These are phyloP conservation scores for Linanthus parryae DNA, from an alignment of 148 eudicot species.

Conservation along the genomic window DNA sequence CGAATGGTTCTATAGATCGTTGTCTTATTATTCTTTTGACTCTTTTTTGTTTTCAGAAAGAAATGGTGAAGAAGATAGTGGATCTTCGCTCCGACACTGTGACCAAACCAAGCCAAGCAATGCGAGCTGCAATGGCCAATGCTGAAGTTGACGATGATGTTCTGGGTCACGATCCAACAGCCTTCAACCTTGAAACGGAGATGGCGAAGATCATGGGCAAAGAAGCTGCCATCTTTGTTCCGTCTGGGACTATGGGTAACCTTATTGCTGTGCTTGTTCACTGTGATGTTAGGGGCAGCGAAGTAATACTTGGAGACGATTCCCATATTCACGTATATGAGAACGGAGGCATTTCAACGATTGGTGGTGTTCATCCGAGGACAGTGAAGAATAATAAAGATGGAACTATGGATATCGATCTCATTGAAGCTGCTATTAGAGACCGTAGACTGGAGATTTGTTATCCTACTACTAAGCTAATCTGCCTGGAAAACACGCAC, in stretches of 20 bases:
- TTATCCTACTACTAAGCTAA: conserved; percentile 73
- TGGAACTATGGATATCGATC: conserved; percentile 82
- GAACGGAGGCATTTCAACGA: conserved; percentile 92
- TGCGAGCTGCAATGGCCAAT: conserved; percentile 83
- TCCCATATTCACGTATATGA: conserved; percentile 89
- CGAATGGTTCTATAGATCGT: no score
- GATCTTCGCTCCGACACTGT: conserved; percentile 96
- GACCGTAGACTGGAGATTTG: conserved; percentile 50
- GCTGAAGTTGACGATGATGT: conserved; percentile 98
- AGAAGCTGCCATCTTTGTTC: conserved; percentile 87
- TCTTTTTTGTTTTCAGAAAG: no score
- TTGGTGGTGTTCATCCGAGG: conserved; percentile 94
- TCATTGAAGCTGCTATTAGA: conserved; percentile 74
- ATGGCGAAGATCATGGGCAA: conserved; percentile 77
- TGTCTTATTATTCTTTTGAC: no score
- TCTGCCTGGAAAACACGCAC: conserved; percentile 92
- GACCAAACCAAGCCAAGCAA: conserved; percentile 85
- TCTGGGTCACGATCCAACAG: conserved; percentile 79
- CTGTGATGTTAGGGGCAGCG: conserved; percentile 90
- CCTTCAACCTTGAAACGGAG: conserved; percentile 70
- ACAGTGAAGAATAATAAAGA: conserved; percentile 79
- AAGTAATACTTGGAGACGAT: conserved; percentile 81
- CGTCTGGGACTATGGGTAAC: conserved; percentile 98
- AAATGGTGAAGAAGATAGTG: conserved; percentile 52
- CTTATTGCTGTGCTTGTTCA: conserved; percentile 85